A percentile compares a stretch with the other conserved stretches of the same genome.
Conservation (phyloP, 768 basidiomycete genomes). For the Macrolepiota albuminosa region DNA sequence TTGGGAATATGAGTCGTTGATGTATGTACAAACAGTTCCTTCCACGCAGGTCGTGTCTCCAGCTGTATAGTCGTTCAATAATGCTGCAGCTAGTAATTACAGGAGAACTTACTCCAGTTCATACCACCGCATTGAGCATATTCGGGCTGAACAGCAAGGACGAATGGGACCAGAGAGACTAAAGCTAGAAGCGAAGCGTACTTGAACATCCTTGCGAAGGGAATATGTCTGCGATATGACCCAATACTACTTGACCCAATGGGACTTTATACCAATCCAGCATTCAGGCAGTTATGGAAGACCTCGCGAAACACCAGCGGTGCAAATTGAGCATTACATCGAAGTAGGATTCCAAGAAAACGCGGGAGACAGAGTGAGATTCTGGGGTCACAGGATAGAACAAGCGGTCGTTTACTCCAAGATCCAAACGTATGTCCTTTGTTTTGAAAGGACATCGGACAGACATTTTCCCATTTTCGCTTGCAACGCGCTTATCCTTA, state of each 20-base stretch:
- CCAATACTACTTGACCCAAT: conserved; percentile 1
- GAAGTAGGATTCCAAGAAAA: conserved; percentile 21
- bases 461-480: background rate
- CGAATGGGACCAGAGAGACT: conserved; percentile 39
- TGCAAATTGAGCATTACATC: conserved; percentile 33
- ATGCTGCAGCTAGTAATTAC: background rate
- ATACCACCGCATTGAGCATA: conserved; percentile 54
- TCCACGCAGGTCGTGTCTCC: conserved; percentile 35
- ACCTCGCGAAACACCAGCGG: conserved; percentile 1
- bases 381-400: conserved; percentile 23
- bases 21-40: conserved; percentile 27
- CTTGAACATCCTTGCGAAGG: conserved; percentile 36
- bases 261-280: conserved; percentile 10
- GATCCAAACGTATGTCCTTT: conserved; percentile 3
- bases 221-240: conserved; percentile 6
- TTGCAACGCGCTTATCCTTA: background rate
- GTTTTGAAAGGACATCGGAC: conserved; percentile 18
- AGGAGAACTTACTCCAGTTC: conserved; percentile 37
- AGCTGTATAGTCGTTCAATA: conserved; percentile 17
- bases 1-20: conserved; percentile 36
- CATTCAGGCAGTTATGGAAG: background rate
- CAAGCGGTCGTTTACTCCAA: conserved; percentile 21
- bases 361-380: conserved; percentile 14
- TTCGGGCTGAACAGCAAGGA: conserved; percentile 35
- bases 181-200: conserved; percentile 38